phyloP scores from a whole-genome alignment of 2,329 filamentous ascomycete species.

The Fusarium subtropicale region DNA sequence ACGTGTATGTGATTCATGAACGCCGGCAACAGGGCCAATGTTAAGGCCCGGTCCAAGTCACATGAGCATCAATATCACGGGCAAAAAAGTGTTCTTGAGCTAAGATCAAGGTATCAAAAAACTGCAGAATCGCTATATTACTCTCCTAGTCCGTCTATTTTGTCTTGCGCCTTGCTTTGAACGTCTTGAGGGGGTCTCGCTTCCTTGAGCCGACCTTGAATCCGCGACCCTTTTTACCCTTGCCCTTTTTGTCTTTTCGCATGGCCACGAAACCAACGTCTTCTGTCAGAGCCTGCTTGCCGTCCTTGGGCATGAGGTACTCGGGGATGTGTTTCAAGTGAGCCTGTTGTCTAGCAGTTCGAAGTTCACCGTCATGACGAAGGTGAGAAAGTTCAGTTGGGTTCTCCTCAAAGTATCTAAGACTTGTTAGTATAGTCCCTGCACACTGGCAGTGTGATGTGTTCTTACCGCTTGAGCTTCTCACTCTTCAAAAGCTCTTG shows the following conservation, averaged over 20 bases:
- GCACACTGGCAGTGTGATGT: no score
- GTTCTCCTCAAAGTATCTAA: conserved; percentile 92
- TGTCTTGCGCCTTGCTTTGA: conserved; percentile 73
- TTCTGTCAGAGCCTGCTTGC: conserved; percentile 74
- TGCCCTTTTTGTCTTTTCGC: conserved; percentile 66
- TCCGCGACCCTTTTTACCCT: conserved; percentile 58
- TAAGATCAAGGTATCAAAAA: conserved; percentile 38
- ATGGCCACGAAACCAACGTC: conserved; percentile 83
- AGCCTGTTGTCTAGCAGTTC: conserved; percentile 83
- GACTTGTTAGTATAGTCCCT: conserved; percentile 6
- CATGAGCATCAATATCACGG: background rate
- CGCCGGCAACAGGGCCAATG: background rate
- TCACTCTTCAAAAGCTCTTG: conserved; percentile 93
- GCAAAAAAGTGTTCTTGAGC: conserved; percentile 9
- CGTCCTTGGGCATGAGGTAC: conserved; percentile 85
- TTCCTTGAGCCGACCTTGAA: conserved; percentile 71
- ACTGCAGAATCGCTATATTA: conserved; percentile 28
- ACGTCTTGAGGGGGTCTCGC: conserved; percentile 87
- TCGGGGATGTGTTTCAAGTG: conserved; percentile 96
- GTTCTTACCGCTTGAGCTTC: conserved; percentile 77
- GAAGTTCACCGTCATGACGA: conserved; percentile 88
- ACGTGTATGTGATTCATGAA: background rate
- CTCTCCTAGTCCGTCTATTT: conserved; percentile 44
- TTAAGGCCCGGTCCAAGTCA: background rate
- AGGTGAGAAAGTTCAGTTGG: conserved; percentile 88